A percentile compares a stretch with the other conserved stretches of the same genome.
These are phyloP conservation scores for Salvia hispanica DNA, from an alignment of 257 asterid genomes.

Conservation along the genomic window DNA sequence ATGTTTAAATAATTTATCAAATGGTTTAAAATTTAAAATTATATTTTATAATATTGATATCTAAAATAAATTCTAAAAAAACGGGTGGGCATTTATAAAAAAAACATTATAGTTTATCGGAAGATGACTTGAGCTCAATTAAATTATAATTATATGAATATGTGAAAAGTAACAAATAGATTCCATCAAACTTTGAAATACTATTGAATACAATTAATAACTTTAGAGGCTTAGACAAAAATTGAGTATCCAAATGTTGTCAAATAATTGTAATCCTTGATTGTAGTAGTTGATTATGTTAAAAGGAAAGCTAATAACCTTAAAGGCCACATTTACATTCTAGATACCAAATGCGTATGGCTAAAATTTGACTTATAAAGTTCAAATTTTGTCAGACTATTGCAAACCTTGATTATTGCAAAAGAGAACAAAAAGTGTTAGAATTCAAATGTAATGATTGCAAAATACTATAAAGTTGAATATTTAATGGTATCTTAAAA, in stretches of 20 bases:
- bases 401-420: conserved; percentile 24
- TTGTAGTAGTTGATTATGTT: not conserved
- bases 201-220: not conserved
- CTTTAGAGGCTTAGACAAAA: not conserved
- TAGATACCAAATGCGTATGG: not conserved
- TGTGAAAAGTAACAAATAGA: too few species aligned
- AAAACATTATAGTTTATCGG: too few species aligned
- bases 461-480: conserved; percentile 28
- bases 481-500: conserved; percentile 2
- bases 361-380: not conserved
- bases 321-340: too few species aligned
- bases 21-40: too few species aligned
- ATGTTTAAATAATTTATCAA: too few species aligned
- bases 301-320: too few species aligned
- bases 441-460: conserved; percentile 33
- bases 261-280: not conserved
- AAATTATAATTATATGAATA: too few species aligned
- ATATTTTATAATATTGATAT: too few species aligned
- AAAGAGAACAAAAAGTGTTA: conserved; percentile 1
- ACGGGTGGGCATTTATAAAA: too few species aligned
- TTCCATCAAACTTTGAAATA: not conserved
- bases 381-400: conserved; percentile 14
- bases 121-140: too few species aligned
- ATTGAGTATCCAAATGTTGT: not conserved
- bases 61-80: too few species aligned